Percentiles rank a stretch among this genome's conserved stretches.
These are phyloP conservation scores for Aspergillus versicolor DNA, from an alignment of 2,329 filamentous ascomycete species.

Conservation along the genomic window DNA sequence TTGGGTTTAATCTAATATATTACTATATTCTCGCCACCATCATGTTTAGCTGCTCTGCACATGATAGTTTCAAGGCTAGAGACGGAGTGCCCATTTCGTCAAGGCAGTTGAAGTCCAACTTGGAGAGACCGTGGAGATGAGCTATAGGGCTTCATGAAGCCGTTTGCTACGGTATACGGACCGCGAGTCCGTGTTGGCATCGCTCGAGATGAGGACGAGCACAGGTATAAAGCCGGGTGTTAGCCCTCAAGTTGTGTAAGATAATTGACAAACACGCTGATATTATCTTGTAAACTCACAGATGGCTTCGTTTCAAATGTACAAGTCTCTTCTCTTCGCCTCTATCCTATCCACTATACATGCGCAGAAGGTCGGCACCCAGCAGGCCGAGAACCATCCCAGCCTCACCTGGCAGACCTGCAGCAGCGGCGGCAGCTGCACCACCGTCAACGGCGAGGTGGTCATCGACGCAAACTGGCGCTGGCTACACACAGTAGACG, in stretches of 20 bases:
- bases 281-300: not conserved
- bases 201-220: not conserved
- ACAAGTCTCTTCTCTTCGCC: conserved; percentile 17
- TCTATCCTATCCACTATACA: conserved; percentile 14
- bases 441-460: conserved; percentile 50
- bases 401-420: conserved; percentile 53
- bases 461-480: conserved; percentile 60
- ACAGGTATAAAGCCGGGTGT: not conserved
- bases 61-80: not conserved
- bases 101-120: conserved; percentile 9
- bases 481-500: conserved; percentile 52
- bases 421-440: conserved; percentile 51
- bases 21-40: not conserved
- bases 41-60: not conserved
- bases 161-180: conserved; percentile 13
- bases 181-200: conserved; percentile 15
- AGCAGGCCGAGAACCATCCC: conserved; percentile 43
- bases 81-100: conserved; percentile 13
- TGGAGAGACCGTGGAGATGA: not conserved
- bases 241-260: too few relatives aligned
- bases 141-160: conserved; percentile 3
- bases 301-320: conserved; percentile 18
- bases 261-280: too few relatives aligned
- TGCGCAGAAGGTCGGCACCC: conserved; percentile 25
- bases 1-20: conserved; percentile 4